Percentiles rank a stretch among this genome's conserved stretches.
Evolutionary conservation across 1,139 yeast species (phyloP).

Genomic region (Saccharomyces hybrid): DNA sequence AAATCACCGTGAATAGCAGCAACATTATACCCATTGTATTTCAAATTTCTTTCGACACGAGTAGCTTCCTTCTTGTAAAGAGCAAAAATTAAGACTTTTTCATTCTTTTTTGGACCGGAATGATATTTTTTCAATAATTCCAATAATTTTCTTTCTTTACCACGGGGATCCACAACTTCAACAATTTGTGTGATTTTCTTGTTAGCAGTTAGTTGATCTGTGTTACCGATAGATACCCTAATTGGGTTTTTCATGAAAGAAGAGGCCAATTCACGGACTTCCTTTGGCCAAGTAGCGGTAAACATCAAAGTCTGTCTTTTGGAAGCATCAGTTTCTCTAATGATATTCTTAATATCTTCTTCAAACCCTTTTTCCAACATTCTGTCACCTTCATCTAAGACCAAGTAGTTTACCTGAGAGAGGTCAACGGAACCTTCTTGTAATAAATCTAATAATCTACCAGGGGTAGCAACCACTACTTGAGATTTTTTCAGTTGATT

Average conservation of each 20-base stretch:
- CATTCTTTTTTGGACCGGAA: conserved; percentile 54
- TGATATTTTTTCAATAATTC: conserved; percentile 70
- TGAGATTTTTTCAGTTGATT: conserved; percentile 54
- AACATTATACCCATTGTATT: conserved; percentile 66
- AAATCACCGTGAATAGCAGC: conserved; percentile 96
- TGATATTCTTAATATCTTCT: conserved; percentile 83
- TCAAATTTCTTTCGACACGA: conserved; percentile 71
- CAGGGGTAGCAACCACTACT: conserved; percentile 94
- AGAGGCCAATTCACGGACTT: conserved; percentile 84
- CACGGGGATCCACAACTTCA: conserved; percentile 80
- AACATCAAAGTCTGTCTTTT: conserved; percentile 95
- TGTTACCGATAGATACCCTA: conserved; percentile 85
- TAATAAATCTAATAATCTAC: conserved; percentile 83
- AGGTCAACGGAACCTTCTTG: conserved; percentile 81
- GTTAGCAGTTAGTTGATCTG: conserved; percentile 90
- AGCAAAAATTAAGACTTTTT: conserved; percentile 85
- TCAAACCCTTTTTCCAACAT: conserved; percentile 97
- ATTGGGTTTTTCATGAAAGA: conserved; percentile 81
- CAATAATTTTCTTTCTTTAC: conserved; percentile 70
- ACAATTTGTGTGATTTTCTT: conserved; percentile 88
- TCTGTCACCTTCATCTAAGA: conserved; percentile 95
- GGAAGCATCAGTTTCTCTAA: conserved; percentile 79
- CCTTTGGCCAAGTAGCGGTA: conserved; percentile 98
- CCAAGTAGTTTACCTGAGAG: conserved; percentile 63
- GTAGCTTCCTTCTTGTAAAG: conserved; percentile 94